Conservation (phyloP, 192 early-diverging fungal genomes). For the Linnemannia zychae region DNA sequence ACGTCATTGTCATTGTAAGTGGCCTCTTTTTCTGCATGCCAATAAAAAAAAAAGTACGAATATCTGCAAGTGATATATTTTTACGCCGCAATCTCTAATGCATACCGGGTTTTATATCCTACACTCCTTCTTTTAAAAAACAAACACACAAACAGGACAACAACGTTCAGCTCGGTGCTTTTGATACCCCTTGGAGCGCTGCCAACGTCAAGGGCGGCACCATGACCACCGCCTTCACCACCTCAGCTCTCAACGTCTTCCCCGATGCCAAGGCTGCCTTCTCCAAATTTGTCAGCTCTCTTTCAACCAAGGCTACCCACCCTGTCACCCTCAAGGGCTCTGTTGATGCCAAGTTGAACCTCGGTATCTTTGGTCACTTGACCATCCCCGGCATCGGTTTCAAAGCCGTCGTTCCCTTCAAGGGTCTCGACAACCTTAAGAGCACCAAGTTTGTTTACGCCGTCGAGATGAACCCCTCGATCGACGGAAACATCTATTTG, state of each 20-base stretch:
- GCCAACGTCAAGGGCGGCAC: constrained; percentile 25
- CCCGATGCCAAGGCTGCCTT: constrained; percentile 27
- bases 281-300: constrained; percentile 23
- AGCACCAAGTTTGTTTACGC: constrained; percentile 28
- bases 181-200: constrained; percentile 31
- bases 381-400: constrained; percentile 47
- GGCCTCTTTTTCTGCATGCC: neutral
- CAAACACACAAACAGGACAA: constrained; percentile 41
- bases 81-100: neutral
- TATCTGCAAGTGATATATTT: neutral
- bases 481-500: constrained; percentile 5
- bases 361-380: constrained; percentile 40
- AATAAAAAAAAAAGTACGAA: neutral
- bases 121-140: neutral
- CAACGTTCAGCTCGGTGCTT: constrained; percentile 29
- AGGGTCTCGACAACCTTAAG: constrained; percentile 33
- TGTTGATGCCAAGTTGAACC: constrained; percentile 47
- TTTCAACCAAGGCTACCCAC: constrained; percentile 22
- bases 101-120: neutral
- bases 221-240: constrained; percentile 30
- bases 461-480: constrained; percentile 14
- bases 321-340: constrained; percentile 33
- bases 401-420: constrained; percentile 20
- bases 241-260: constrained; percentile 43
- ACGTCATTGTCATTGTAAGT: constrained; percentile 41